These are phyloP conservation scores for Xerocomellus chrysenteron DNA, from an alignment of 768 basidiomycete genomes.

Conservation along the genomic window DNA sequence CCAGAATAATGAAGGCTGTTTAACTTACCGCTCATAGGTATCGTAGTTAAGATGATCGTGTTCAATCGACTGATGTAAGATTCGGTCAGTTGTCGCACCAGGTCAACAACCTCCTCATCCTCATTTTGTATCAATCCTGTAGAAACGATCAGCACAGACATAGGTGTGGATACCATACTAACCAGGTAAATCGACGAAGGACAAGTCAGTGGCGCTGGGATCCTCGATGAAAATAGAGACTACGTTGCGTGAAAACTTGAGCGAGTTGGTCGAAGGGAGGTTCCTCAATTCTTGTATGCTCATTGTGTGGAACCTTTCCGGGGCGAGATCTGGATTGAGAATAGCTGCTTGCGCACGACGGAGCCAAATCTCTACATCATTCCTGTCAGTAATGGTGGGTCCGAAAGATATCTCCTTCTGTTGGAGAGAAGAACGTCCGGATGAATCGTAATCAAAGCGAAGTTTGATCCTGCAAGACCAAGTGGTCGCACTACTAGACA, in stretches of 20 bases:
- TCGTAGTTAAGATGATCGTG: slow-evolving; percentile 61
- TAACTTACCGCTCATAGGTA: slow-evolving; percentile 59
- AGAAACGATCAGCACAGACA: slow-evolving; percentile 4
- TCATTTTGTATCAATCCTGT: slow-evolving; percentile 61
- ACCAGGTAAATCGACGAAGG: slow-evolving; percentile 59
- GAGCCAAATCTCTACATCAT: slow-evolving; percentile 40
- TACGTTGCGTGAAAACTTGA: slow-evolving; percentile 50
- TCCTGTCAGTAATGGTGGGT: slow-evolving; percentile 27
- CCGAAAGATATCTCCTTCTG: slow-evolving; percentile 29
- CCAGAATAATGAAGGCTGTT: background rate
- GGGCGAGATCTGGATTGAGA: slow-evolving; percentile 28
- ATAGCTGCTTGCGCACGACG: slow-evolving; percentile 49
- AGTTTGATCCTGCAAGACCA: slow-evolving; percentile 50
- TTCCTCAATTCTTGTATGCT: slow-evolving; percentile 25
- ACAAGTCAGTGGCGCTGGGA: slow-evolving; percentile 45
- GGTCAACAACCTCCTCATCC: slow-evolving; percentile 36
- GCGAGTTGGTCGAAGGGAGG: slow-evolving; percentile 22
- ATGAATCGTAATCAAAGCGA: slow-evolving; percentile 32
- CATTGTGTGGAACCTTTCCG: slow-evolving; percentile 23
- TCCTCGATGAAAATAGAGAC: slow-evolving; percentile 48
- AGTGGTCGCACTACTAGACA: slow-evolving; percentile 38
- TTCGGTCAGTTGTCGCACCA: slow-evolving; percentile 50
- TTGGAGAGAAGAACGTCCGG: slow-evolving; percentile 22
- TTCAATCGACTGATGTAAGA: slow-evolving; percentile 47
- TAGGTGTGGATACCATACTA: background rate